Conservation (phyloP, 345 rosid genomes). For the Eucalyptus viminalis region DNA sequence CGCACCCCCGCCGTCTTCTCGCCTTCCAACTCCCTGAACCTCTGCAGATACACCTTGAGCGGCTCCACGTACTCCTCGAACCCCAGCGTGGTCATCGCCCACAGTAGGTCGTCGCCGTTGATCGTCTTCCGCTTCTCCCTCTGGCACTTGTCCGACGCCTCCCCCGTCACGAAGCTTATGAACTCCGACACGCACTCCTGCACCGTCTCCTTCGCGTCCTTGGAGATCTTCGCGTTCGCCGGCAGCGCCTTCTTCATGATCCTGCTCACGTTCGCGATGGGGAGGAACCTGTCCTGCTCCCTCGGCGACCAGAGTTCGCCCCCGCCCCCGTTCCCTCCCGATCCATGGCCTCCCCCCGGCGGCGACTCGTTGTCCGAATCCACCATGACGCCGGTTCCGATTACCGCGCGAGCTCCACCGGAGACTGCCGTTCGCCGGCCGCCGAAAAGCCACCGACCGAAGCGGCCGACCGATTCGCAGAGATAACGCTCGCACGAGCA, state of each 20-base stretch:
- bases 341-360: conserved; percentile 15
- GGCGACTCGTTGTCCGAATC: conserved; percentile 69
- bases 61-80: conserved; percentile 75
- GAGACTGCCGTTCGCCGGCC: neutral
- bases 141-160: conserved; percentile 76
- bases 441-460: neutral
- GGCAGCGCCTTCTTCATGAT: conserved; percentile 74
- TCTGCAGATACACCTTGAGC: conserved; percentile 53
- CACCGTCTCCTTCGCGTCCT: conserved; percentile 70
- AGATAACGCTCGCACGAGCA: neutral
- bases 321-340: conserved; percentile 15
- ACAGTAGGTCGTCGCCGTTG: conserved; percentile 54
- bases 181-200: conserved; percentile 84
- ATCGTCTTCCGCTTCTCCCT: conserved; percentile 72
- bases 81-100: conserved; percentile 69
- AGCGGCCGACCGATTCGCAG: neutral
- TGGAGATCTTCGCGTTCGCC: conserved; percentile 67
- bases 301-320: conserved; percentile 19
- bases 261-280: conserved; percentile 70
- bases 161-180: conserved; percentile 70
- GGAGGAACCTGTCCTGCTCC: conserved; percentile 67
- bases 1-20: conserved; percentile 25
- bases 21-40: conserved; percentile 68
- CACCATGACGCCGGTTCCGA: conserved; percentile 16
- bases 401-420: neutral